These are phyloP conservation scores for Wallacemonas sp. DNA, from an alignment of 208 protist species.

Conservation along the genomic window DNA sequence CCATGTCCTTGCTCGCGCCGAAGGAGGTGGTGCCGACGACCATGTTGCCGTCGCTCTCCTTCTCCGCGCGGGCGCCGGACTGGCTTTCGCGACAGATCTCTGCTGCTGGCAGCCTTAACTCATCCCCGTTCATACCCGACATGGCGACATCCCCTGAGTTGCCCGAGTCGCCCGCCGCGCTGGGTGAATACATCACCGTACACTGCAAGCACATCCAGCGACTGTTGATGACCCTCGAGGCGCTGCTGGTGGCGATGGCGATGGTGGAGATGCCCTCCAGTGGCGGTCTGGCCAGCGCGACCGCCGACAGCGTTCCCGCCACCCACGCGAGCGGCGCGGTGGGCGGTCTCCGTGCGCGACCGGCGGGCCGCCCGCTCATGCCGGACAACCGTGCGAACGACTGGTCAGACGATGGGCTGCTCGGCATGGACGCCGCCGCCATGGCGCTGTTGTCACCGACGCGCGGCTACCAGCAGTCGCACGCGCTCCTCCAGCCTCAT, in stretches of 20 bases:
- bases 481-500: background rate
- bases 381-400: background rate
- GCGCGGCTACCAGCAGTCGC: too few species aligned
- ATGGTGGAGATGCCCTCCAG: constrained; percentile 20
- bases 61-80: constrained; percentile 1
- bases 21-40: background rate
- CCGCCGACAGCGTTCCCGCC: too few species aligned
- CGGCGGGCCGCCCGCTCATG: too few species aligned
- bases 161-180: constrained; percentile 20
- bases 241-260: constrained; percentile 31
- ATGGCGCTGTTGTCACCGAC: background rate
- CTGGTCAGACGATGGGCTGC: background rate
- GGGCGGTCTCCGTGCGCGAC: too few species aligned
- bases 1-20: constrained; percentile 14
- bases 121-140: background rate
- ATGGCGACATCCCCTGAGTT: background rate
- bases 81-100: constrained; percentile 11
- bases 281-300: too few species aligned
- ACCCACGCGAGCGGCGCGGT: too few species aligned
- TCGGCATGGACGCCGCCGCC: background rate
- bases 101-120: constrained; percentile 5
- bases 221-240: constrained; percentile 39
- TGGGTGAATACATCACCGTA: constrained; percentile 24
- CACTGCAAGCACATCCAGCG: constrained; percentile 31
- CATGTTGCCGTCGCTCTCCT: background rate